A percentile compares a stretch with the other conserved stretches of the same genome.
These are phyloP conservation scores for Pseudohyphozyma bogoriensis DNA, from an alignment of 768 basidiomycete species.

Conservation along the genomic window DNA sequence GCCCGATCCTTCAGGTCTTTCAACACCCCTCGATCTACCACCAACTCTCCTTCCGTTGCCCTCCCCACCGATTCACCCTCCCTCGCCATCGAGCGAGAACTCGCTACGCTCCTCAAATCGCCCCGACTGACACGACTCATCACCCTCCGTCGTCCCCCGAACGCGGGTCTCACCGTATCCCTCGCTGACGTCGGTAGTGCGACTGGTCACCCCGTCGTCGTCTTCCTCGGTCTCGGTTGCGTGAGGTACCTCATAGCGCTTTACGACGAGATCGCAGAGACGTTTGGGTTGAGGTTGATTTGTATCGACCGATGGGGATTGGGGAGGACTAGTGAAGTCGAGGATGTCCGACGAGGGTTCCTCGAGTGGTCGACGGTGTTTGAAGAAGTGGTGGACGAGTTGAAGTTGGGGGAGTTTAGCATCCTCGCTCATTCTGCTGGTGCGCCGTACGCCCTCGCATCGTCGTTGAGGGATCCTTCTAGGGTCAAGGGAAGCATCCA, in stretches of 20 bases:
- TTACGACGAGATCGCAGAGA: conserved; percentile 92
- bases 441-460: conserved; percentile 85
- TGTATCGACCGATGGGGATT: conserved; percentile 97
- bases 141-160: conserved; percentile 65
- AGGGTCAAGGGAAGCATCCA: conserved; percentile 76
- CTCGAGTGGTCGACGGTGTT: conserved; percentile 84
- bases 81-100: conserved; percentile 7
- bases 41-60: not conserved
- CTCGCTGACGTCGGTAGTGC: conserved; percentile 84
- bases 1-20: not conserved
- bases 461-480: conserved; percentile 56
- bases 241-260: conserved; percentile 90
- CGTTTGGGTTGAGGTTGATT: conserved; percentile 73
- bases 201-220: conserved; percentile 74
- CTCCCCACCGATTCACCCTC: not conserved
- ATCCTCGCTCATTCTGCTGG: conserved; percentile 94
- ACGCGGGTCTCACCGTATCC: conserved; percentile 46
- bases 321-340: conserved; percentile 63
- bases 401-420: conserved; percentile 68
- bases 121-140: conserved; percentile 71
- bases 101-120: conserved; percentile 10
- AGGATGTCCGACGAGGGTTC: conserved; percentile 59
- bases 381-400: conserved; percentile 73
- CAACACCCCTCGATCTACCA: not conserved
- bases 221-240: conserved; percentile 88